Evolutionary conservation across 805 yeast genomes (phyloP).

Genomic region (Cyberlindnera saturnus): DNA sequence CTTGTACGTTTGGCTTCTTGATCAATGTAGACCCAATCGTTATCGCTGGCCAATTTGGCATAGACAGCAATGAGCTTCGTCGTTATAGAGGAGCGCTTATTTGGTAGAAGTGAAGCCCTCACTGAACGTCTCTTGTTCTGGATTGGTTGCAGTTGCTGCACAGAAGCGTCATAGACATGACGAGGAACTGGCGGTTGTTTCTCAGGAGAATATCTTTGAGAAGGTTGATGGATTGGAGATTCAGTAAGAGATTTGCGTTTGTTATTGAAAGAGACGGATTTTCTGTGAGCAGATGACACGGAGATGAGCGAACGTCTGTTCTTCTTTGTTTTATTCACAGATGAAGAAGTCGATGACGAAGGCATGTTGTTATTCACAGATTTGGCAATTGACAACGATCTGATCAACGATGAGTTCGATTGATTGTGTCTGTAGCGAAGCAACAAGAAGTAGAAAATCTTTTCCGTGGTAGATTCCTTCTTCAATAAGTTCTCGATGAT

Average conservation of each 20-base stretch:
- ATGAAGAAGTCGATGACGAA: constrained; percentile 10
- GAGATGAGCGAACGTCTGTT: constrained; percentile 37
- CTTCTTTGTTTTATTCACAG: constrained; percentile 25
- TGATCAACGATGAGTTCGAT: constrained; percentile 22
- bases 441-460: constrained; percentile 71
- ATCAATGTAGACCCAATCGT: constrained; percentile 65
- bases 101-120: constrained; percentile 33
- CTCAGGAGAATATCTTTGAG: constrained; percentile 4
- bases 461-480: constrained; percentile 61
- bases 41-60: constrained; percentile 56
- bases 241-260: constrained; percentile 20
- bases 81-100: constrained; percentile 66
- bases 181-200: constrained; percentile 21
- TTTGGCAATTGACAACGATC: constrained; percentile 26
- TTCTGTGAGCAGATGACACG: constrained; percentile 44
- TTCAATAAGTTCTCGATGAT: constrained; percentile 51
- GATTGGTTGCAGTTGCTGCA: constrained; percentile 5
- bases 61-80: constrained; percentile 65
- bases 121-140: constrained; percentile 22
- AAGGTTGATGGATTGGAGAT: constrained; percentile 14
- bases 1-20: constrained; percentile 71
- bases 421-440: constrained; percentile 75
- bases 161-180: constrained; percentile 13
- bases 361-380: constrained; percentile 18
- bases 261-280: constrained; percentile 39